Evolutionary conservation across 2,329 filamentous ascomycete genomes (phyloP), one percentile per base, ranked within the genome.

Genomic region (Epichloe amarillans): DNA sequence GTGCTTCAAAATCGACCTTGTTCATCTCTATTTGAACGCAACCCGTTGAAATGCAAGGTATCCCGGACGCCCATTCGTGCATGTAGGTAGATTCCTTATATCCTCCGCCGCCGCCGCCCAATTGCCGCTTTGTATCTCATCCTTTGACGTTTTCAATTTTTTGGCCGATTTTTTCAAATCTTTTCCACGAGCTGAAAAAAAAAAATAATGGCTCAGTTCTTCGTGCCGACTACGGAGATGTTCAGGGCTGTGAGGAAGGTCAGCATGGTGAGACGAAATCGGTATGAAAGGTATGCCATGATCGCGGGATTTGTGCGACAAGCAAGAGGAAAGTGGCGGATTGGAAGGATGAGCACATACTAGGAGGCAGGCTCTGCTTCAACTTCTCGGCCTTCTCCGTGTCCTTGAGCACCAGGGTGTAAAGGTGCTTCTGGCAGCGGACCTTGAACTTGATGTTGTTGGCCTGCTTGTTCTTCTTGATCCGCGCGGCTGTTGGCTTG

Each of bases 381-480:
- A 98, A 84, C 87, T 98, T 98, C 80, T 97, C 93, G 74, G 91
- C 94, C 88, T 97, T 97, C 72, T 96, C 93, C 69, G 83, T 82
- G 77, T 98, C 93, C 84, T 95, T 96, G 67, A 98, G 84, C 71
- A 95, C 87, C 65, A 98, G 84, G 64, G 93, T 96, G 86, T 98
- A 98, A 64, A 98, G 80, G 80, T 93, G 84, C 69, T 84, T 83
- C 72, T 88, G 80, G 86, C 93, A 97, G 74, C 93, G 88, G 82
- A 98, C 91, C 88, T 98, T 98, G 89, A 98, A 97, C 86, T 98
- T 98, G 84, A 93, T 90, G 80, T 91, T 84, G 72, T 84, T 81
- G 69, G 78, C 77, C 77, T 86, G 84, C 75, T 83, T 85, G 83
- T 84, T 95, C 82, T 94, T 93, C 89, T 97, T 91, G 80, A 91